phyloP scores from a whole-genome alignment of 2,329 filamentous ascomycete genomes.

The Colletotrichum spinosum region DNA sequence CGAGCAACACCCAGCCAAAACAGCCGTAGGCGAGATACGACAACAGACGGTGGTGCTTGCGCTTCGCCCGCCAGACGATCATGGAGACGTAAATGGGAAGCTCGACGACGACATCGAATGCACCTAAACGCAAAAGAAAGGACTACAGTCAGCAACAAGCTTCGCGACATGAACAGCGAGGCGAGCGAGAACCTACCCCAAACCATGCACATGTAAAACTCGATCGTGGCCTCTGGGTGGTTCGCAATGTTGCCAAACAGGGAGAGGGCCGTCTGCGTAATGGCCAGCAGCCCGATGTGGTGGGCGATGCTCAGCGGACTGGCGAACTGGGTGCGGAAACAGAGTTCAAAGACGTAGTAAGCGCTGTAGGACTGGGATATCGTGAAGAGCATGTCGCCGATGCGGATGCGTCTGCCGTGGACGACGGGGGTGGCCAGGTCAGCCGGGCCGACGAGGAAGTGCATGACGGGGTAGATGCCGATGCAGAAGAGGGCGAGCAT shows the following conservation, averaged over 20 bases:
- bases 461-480: constrained; percentile 33
- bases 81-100: constrained; percentile 34
- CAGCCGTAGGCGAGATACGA: constrained; percentile 21
- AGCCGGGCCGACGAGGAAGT: constrained; percentile 27
- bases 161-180: not conserved
- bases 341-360: constrained; percentile 39
- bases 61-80: constrained; percentile 34
- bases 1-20: constrained; percentile 23
- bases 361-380: constrained; percentile 35
- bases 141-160: not conserved
- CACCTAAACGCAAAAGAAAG: not conserved
- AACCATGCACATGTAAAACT: constrained; percentile 38
- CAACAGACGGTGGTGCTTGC: constrained; percentile 18
- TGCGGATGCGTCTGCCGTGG: constrained; percentile 20
- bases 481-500: constrained; percentile 31
- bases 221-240: constrained; percentile 30
- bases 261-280: constrained; percentile 34
- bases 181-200: constrained; percentile 21
- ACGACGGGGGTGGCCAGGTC: constrained; percentile 19
- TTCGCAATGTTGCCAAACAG: constrained; percentile 27
- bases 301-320: constrained; percentile 37
- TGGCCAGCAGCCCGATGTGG: constrained; percentile 36
- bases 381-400: constrained; percentile 37
- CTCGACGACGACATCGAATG: constrained; percentile 32
- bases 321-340: constrained; percentile 36